These are phyloP conservation scores for Cordyceps tenuipes DNA, from an alignment of 2,329 filamentous ascomycete genomes.

Conservation along the genomic window DNA sequence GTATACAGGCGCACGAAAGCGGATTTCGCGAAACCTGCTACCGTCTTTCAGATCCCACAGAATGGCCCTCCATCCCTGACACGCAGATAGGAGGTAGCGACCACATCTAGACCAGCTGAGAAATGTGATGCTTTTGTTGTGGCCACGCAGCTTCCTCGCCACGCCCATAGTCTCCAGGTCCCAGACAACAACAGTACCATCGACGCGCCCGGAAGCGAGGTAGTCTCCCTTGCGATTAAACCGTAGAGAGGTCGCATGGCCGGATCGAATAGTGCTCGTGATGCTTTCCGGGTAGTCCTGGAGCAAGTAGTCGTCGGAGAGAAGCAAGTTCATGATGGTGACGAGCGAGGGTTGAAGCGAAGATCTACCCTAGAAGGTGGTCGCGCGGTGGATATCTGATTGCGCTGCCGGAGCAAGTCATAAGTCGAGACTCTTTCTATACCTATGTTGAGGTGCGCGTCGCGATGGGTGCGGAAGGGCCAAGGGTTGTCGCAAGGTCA, in stretches of 20 bases:
- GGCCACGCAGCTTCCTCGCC: constrained; percentile 84
- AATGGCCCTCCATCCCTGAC: constrained; percentile 93
- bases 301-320: constrained; percentile 55
- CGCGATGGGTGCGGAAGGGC: not conserved
- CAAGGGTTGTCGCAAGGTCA: constrained; percentile 4
- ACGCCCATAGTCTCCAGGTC: constrained; percentile 97
- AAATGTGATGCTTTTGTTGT: constrained; percentile 89
- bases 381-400: not conserved
- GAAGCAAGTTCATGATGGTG: constrained; percentile 46
- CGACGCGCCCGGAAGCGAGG: constrained; percentile 85
- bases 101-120: constrained; percentile 92
- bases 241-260: constrained; percentile 59
- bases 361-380: not conserved
- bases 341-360: not conserved
- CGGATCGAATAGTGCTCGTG: constrained; percentile 72
- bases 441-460: not conserved
- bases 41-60: constrained; percentile 79
- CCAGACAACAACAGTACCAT: constrained; percentile 92
- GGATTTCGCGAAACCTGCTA: constrained; percentile 70
- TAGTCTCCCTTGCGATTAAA: constrained; percentile 95
- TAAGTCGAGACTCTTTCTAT: not conserved
- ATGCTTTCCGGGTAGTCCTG: constrained; percentile 87
- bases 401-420: not conserved
- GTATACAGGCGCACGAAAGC: constrained; percentile 89
- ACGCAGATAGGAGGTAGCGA: constrained; percentile 82